Percentiles rank a stretch among this genome's conserved stretches.
These are phyloP conservation scores for Hyaloscypha hepaticicola DNA, from an alignment of 495 filamentous ascomycete species.

Conservation along the genomic window DNA sequence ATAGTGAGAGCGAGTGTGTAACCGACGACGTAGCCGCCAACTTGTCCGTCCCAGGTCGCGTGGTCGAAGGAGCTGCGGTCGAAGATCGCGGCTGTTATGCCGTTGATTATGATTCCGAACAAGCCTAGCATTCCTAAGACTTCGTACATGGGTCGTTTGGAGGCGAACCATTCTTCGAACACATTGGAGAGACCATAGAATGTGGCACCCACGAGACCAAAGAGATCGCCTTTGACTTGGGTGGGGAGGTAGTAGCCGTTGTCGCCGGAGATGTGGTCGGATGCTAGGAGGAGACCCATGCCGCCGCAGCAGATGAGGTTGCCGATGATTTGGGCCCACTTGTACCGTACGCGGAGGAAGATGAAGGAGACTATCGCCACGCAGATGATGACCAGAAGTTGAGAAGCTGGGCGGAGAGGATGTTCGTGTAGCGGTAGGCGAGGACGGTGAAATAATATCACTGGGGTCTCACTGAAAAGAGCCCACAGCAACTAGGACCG, in stretches of 20 bases:
- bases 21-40: conserved; percentile 79
- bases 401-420: conserved; percentile 79
- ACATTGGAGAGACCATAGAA: conserved; percentile 92
- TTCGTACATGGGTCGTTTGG: conserved; percentile 84
- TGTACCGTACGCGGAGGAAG: conserved; percentile 85
- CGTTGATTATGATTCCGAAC: conserved; percentile 89
- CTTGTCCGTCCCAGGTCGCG: conserved; percentile 65
- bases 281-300: conserved; percentile 84
- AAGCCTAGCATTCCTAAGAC: conserved; percentile 88
- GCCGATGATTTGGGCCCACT: conserved; percentile 74
- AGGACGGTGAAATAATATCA: conserved; percentile 91
- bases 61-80: conserved; percentile 68
- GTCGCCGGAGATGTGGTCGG: conserved; percentile 76
- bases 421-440: conserved; percentile 79
- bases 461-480: conserved; percentile 41
- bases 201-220: conserved; percentile 82
- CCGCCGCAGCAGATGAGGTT: conserved; percentile 91
- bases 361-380: conserved; percentile 83
- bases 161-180: conserved; percentile 89
- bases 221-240: conserved; percentile 88
- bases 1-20: conserved; percentile 79
- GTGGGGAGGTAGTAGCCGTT: conserved; percentile 62
- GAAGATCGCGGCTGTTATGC: conserved; percentile 85
- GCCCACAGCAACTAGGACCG: conserved; percentile 40
- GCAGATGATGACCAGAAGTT: conserved; percentile 98